Evolutionary conservation across 306 rosid genomes (phyloP), one percentile per base, ranked within the genome.

Genomic region (Dryas drummondii): DNA sequence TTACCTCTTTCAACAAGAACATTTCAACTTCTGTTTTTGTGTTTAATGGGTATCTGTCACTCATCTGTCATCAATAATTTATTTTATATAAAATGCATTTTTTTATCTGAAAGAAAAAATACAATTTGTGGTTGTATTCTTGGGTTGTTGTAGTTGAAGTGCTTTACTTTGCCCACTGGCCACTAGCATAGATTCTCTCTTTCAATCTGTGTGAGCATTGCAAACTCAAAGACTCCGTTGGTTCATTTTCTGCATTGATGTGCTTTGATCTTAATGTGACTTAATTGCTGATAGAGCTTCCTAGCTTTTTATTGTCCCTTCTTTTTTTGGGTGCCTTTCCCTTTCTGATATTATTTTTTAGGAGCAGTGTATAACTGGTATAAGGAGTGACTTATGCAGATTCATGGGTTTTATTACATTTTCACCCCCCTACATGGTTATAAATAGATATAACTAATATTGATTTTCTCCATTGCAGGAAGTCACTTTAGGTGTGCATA

Each of bases 401-500:
- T 85, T 86, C 78, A 80, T 82, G 85, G 80, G 79, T 56, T 75
- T 81, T 78, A 73, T 80, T 78, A 76, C 86, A 57, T 80, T 81
- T 80, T 56, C 74, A 74, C 84, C 78, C 82, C 82, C 63, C 66
- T 73, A 53, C 76, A 80, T 79, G 82, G 47, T 51, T 94, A 91
- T 91, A 91, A 81, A 87, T 90, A 87, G 81, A 74, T 81, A 54
- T 77, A 68, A 83, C 83, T 81, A 75, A 74, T 78, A 81, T 75
- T 83, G 54, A 22, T 76, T 42, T 65, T 87, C 72, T 85, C 87
- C 94, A 86, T 87, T 83, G 90, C 91, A 91, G 97, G 82, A 86
- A 66, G 86, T 81, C 82, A 73, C 56, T 73, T 74, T 62, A 67
- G 75, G 78, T 67, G 68, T 78, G 68, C 52, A 40, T 72, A 48